Evolutionary conservation across 1,284 basidiomycete species (phyloP), one percentile per base, ranked within the genome.

Genomic region (Marasmius fiardii): DNA sequence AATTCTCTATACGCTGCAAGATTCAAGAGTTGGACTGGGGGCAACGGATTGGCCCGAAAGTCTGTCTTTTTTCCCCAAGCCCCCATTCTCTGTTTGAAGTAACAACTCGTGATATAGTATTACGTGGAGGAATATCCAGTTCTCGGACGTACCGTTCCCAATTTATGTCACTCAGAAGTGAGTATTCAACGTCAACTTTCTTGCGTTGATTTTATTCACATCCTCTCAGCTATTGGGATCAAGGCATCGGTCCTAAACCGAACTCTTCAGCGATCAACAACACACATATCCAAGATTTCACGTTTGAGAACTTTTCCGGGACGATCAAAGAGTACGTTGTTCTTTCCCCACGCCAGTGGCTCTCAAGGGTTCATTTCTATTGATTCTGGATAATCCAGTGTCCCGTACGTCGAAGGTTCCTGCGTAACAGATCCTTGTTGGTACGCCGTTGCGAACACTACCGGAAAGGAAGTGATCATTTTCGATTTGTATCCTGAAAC

Each of bases 11-110:
- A 85, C 56, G 82, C 70, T 12, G 83, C 83, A 6, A 74, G 83
- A n/a, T 86, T 85, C 73, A 86, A 85, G 71, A 85, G 83, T 63
- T 86, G 82, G 82, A 79, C 80, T 2, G 83, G 83, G 0, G 83
- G 83, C 24, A 81, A 82, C 58, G 83, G 83, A 0, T 58, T 80
- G 1, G 82, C 81, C 1, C 67, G 73, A 52, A 85, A 85, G 81
- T 83, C 61, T 6, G 76, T 64, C 21, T 26, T n/a, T 11, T 43
- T 1, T 48, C 20, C n/a, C n/a, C n/a, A n/a, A 80, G 43, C 82
- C 85, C 8, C 73, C 73, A 3, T 82, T 84, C 65, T 82, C 83
- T 3, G 80, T 82, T 63, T 54, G 78, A 11, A 31, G 14, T 31
- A n/a, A 26, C 16, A 8, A 1, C 14, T 68, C 11, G 24, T 24